Conservation (phyloP, 805 yeast species). For the Brettanomyces bruxellensis region DNA sequence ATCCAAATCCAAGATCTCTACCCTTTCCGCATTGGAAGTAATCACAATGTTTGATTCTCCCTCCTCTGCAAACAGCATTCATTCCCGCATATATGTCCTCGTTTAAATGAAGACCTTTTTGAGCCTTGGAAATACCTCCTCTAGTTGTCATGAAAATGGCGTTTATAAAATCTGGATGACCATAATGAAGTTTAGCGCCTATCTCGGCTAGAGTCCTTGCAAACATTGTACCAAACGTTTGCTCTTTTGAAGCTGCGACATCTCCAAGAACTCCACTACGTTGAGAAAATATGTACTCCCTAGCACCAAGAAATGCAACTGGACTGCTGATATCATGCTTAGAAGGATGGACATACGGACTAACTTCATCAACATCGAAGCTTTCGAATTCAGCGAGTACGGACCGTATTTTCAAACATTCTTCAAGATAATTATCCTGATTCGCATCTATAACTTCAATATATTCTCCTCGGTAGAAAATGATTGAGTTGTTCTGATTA, state of each 20-base stretch:
- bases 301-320: conserved; percentile 90
- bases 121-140: conserved; percentile 94
- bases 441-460: conserved; percentile 94
- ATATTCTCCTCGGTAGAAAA: conserved; percentile 89
- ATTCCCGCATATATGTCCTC: conserved; percentile 97
- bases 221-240: conserved; percentile 92
- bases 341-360: conserved; percentile 32
- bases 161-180: conserved; percentile 93
- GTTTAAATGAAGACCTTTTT: conserved; percentile 83
- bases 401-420: conserved; percentile 82
- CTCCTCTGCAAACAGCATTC: conserved; percentile 83
- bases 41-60: conserved; percentile 90
- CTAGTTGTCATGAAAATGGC: conserved; percentile 89
- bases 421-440: conserved; percentile 92
- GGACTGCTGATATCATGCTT: conserved; percentile 41
- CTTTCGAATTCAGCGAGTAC: conserved; percentile 81
- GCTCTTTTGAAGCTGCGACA: conserved; percentile 96
- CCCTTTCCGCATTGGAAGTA: conserved; percentile 97
- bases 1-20: conserved; percentile 87
- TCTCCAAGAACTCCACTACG: conserved; percentile 89
- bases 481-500: conserved; percentile 81
- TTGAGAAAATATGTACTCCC: conserved; percentile 92
- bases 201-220: conserved; percentile 89
- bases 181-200: conserved; percentile 92
- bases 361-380: conserved; percentile 34